Evolutionary conservation across 306 rosid genomes (phyloP).

Genomic region (Cicer bijugum): DNA sequence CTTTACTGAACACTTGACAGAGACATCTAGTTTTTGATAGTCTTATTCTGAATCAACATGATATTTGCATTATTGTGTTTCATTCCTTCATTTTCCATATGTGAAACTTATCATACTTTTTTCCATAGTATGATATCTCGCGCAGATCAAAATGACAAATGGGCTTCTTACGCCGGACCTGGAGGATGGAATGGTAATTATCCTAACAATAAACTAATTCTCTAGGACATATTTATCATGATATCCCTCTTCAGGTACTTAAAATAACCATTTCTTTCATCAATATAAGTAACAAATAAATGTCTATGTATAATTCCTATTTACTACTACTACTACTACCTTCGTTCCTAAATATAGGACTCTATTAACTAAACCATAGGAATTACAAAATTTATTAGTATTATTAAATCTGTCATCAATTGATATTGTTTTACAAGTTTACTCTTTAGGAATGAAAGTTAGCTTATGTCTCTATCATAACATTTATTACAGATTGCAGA

Average conservation of each 20-base stretch:
- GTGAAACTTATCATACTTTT: conserved; percentile 15
- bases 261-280: background rate
- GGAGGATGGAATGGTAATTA: conserved; percentile 85
- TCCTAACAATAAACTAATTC: background rate
- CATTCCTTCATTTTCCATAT: conserved; percentile 25
- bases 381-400: no score
- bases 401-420: no score
- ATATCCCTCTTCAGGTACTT: background rate
- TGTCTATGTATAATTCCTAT: conserved; percentile 8
- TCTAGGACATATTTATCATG: background rate
- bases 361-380: no score
- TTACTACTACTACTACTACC: background rate
- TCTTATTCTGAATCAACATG: conserved; percentile 14
- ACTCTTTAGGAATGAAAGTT: no score
- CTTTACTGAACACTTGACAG: conserved; percentile 20
- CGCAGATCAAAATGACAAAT: conserved; percentile 70
- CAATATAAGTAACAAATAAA: background rate
- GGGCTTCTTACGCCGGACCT: conserved; percentile 84
- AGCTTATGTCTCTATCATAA: no score
- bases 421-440: no score
- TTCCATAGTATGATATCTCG: conserved; percentile 58
- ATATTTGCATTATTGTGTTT: conserved; percentile 4
- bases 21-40: background rate
- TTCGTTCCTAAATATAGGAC: no score
- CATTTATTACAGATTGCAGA: no score